Evolutionary conservation across 2,329 filamentous ascomycete genomes (phyloP).

Genomic region (Cladosporium sp.): DNA sequence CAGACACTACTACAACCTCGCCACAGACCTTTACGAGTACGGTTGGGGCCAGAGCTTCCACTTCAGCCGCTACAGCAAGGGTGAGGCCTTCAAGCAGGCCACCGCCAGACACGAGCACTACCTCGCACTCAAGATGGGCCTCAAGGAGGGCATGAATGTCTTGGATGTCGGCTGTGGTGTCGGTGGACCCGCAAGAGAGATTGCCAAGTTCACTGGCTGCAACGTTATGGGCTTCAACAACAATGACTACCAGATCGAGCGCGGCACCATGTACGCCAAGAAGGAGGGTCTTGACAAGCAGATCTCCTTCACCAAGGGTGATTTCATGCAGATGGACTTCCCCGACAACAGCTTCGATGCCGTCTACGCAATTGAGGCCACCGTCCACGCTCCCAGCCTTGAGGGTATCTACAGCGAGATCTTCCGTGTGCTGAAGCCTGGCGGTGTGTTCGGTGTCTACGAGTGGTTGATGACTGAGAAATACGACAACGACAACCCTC

Average conservation of each 20-base stretch:
- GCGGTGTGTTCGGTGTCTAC: conserved; percentile 93
- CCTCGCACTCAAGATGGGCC: conserved; percentile 83
- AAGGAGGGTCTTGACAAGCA: conserved; percentile 80
- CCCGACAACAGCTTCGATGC: conserved; percentile 89
- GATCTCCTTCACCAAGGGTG: conserved; percentile 85
- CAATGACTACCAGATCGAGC: conserved; percentile 98
- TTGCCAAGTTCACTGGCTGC: conserved; percentile 89
- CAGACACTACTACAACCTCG: conserved; percentile 65
- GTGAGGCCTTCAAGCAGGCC: conserved; percentile 85
- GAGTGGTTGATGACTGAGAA: conserved; percentile 98
- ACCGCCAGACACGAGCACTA: conserved; percentile 98
- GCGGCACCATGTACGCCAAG: conserved; percentile 79
- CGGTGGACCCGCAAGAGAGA: conserved; percentile 90
- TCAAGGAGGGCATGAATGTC: conserved; percentile 84
- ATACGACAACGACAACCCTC: conserved; percentile 84
- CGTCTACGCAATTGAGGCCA: conserved; percentile 96
- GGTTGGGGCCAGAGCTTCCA: conserved; percentile 97
- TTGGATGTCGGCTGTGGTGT: conserved; percentile 97
- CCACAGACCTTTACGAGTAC: conserved; percentile 61
- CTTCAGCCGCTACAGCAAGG: conserved; percentile 88
- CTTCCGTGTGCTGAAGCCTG: conserved; percentile 91
- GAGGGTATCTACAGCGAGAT: conserved; percentile 94
- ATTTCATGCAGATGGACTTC: conserved; percentile 99
- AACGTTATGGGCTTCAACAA: conserved; percentile 95
- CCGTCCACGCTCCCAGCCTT: conserved; percentile 86